Base-by-base conservation (phyloP, 2,329 filamentous ascomycete species). In the Alternaria gansuensis region DNA sequence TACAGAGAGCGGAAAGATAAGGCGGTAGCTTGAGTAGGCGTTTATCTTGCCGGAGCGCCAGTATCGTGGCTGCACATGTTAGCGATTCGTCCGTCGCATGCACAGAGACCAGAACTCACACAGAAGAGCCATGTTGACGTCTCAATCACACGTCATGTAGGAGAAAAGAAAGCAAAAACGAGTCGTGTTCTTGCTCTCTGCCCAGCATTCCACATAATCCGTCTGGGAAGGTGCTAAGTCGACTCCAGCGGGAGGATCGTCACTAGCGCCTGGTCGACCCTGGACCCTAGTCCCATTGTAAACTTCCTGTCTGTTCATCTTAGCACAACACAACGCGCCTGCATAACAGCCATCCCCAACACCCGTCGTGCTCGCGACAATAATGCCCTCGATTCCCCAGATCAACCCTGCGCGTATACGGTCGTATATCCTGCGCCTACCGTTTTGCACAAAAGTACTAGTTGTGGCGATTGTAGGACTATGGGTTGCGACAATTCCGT, bases 1-100 rank as follows among this genome's bases (percentile, higher is more conserved):
- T 88, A 79, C 91, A 96, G 39, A 96, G 81, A 51, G 92, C 84
- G 33, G 94, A 97, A 33, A 98, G 81, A 80, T 96, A 94, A 13
- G 93, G 92, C 39, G 94, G 93, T 17, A 96, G 80, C 80, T 91
- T 91, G 64, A 95, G 86, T 57, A 97, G 82, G 66, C 91, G 87
- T 70, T 91, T 90, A 77, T 97, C 91, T 78, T 88, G 88, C 74
- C 92, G 90, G 73, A 97, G 82, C 69, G 86, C 85, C 69, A 91
- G 80, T 63, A 88, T 82, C 70, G 89, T 80, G 69, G 82, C 81
- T 80, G 69, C 62, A 34, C 49, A 34, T 24, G 59, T 72, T 57
- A 76, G 67, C 57, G 34, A 10, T 39, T 37, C 24, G 14, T 17
- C 39, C 24, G 21, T 48, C 29, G 4, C 17, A 21, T 21, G 8